phyloP scores from a whole-genome alignment of 1,139 yeast species.

The Taphrina deformans region DNA sequence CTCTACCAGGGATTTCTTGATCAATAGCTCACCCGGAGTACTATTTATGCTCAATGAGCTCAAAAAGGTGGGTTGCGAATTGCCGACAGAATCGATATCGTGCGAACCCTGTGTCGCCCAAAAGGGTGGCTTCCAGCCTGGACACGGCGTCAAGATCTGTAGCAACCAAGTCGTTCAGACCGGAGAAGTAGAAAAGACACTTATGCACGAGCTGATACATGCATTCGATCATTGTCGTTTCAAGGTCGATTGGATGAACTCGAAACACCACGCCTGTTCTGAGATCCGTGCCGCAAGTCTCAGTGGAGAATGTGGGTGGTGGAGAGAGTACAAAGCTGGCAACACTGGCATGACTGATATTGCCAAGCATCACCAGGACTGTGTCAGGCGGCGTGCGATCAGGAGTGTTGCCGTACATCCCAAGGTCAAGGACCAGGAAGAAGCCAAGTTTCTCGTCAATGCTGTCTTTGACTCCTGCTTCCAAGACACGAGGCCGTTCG shows the following conservation, averaged over 20 bases:
- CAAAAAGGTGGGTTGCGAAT: constrained; percentile 63
- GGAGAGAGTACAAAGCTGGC: constrained; percentile 65
- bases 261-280: constrained; percentile 94
- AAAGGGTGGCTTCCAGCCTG: constrained; percentile 93
- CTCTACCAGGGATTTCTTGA: constrained; percentile 9
- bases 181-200: constrained; percentile 84
- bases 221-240: constrained; percentile 89
- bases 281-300: constrained; percentile 81
- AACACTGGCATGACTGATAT: constrained; percentile 58
- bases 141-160: constrained; percentile 80
- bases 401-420: constrained; percentile 87
- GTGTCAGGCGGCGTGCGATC: constrained; percentile 85
- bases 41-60: constrained; percentile 85
- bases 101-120: constrained; percentile 85
- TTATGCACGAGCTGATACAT: constrained; percentile 90
- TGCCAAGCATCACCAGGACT: constrained; percentile 81
- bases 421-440: constrained; percentile 64
- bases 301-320: constrained; percentile 92
- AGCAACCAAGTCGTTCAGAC: constrained; percentile 76
- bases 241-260: constrained; percentile 75
- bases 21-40: constrained; percentile 60
- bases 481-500: constrained; percentile 93
- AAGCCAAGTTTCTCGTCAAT: constrained; percentile 77
- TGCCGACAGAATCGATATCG: constrained; percentile 55
- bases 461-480: constrained; percentile 93